Percentiles rank a stretch among this genome's conserved stretches.
These are phyloP conservation scores for Hyphopichia pseudoburtonii DNA, from an alignment of 1,139 yeast species.

Conservation along the genomic window DNA sequence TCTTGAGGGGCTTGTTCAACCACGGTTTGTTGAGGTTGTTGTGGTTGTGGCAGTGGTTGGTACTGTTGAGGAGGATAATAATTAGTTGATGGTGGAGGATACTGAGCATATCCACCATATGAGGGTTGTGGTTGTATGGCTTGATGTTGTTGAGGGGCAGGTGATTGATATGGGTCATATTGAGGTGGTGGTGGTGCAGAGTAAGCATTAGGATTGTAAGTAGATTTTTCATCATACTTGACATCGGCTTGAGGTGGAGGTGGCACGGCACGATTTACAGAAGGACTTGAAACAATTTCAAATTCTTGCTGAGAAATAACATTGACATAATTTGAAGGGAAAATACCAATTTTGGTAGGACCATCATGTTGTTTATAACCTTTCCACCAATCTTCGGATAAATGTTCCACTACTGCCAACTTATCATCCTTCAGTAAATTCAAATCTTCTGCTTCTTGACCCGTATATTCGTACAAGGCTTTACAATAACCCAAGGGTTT, in stretches of 20 bases:
- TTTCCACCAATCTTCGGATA: constrained; percentile 90
- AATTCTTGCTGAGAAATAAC: constrained; percentile 40
- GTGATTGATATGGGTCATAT: constrained; percentile 11
- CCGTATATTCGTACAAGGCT: constrained; percentile 68
- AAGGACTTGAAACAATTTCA: constrained; percentile 11
- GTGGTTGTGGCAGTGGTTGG: constrained; percentile 23
- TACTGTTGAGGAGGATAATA: constrained; percentile 40
- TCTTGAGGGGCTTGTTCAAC: constrained; percentile 23
- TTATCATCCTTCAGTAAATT: constrained; percentile 63
- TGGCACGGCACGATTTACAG: background rate
- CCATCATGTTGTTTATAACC: constrained; percentile 52
- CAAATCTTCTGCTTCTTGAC: constrained; percentile 74
- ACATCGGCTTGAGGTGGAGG: constrained; percentile 9
- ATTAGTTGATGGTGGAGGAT: constrained; percentile 48
- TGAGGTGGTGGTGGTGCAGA: constrained; percentile 13
- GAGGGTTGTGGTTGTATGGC: constrained; percentile 30
- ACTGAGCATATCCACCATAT: constrained; percentile 49
- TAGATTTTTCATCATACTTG: constrained; percentile 17
- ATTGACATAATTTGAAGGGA: constrained; percentile 85
- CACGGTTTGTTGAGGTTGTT: constrained; percentile 21
- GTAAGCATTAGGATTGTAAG: constrained; percentile 14
- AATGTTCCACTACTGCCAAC: constrained; percentile 67
- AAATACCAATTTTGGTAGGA: constrained; percentile 66
- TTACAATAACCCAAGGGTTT: constrained; percentile 46
- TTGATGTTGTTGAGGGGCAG: constrained; percentile 16